Evolutionary conservation across 306 rosid genomes (phyloP), one percentile per base, ranked within the genome.

Genomic region (Prunus davidiana): DNA sequence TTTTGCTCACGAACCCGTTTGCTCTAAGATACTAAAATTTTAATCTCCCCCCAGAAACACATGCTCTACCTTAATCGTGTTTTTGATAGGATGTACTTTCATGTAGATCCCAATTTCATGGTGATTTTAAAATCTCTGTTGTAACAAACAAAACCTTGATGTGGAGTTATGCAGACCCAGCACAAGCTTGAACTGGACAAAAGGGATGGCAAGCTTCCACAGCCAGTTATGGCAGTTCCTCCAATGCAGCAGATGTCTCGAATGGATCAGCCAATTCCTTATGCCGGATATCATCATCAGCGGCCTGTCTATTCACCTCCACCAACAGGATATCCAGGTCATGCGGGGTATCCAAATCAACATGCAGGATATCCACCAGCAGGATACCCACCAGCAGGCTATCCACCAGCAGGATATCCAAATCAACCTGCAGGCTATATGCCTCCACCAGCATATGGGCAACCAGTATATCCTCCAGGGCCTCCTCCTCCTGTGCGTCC

Each of bases 141-240:
- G 4, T 12, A 28, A 30, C 50, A 32, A 62, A 15, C 6, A 20
- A 47, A 49, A 64, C 6, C 3, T 38, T 7, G 14, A 5, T 50
- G 61, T 64, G 63, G 66, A 41, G 63, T 76, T 12, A 28, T 84
- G 86, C 91, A 92, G 96, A 90, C 97, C 16, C 97, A 92, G 55
- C 97, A 92, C 88, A 88, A 88, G 83, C 4, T 90, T 66, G 93
- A 90, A 85, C 81, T 90, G 89, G 89, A 92, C 81, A 90, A 86
- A 85, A 87, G 96, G 20, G 93, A 92, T 65, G 92, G 93, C 64
- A 87, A 73, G 78, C 72, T 88, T 57, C 85, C 87, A 22, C 85
- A 74, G 54, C 83, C 79, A 41, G 82, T 32, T 34, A 87, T 88
- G 93, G 67, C 83, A 49, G 81, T 76, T 50, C 96, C 96, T 63